Evolutionary conservation across 2,329 filamentous ascomycete genomes (phyloP).

Genomic region (Pseudohalonectria lignicola): DNA sequence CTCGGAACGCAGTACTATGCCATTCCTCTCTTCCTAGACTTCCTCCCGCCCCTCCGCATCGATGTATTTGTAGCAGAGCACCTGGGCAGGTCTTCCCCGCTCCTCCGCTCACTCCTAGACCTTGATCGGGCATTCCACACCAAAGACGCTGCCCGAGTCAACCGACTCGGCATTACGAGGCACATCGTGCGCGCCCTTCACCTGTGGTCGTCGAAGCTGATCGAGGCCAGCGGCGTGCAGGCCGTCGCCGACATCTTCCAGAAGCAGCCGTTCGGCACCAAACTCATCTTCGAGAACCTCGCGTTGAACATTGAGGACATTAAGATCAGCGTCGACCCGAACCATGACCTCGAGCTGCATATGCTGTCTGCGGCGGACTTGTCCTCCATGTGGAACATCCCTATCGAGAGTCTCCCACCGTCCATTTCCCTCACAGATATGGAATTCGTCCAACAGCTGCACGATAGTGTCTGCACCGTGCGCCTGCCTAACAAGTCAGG

Average conservation of each 20-base stretch:
- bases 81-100: constrained; percentile 21
- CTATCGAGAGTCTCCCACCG: constrained; percentile 26
- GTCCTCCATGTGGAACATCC: constrained; percentile 28
- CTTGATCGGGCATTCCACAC: constrained; percentile 43
- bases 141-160: constrained; percentile 35
- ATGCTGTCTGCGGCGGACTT: constrained; percentile 33
- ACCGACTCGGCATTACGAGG: constrained; percentile 36
- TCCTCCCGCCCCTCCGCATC: constrained; percentile 38
- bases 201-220: constrained; percentile 5
- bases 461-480: constrained; percentile 49
- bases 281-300: constrained; percentile 41
- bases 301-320: constrained; percentile 33
- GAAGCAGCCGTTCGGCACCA: constrained; percentile 39
- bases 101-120: constrained; percentile 34
- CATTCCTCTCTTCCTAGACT: constrained; percentile 37
- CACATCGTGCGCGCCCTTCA: constrained; percentile 45
- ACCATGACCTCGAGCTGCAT: constrained; percentile 41
- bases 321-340: constrained; percentile 33
- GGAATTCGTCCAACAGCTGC: constrained; percentile 39
- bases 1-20: constrained; percentile 48
- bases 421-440: constrained; percentile 37
- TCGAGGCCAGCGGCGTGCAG: constrained; percentile 11
- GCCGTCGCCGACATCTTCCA: constrained; percentile 22
- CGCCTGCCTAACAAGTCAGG: too few relatives aligned
- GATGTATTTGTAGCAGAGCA: constrained; percentile 47